Evolutionary conservation across 495 filamentous ascomycete genomes (phyloP).

Genomic region (Haplographium delicatum): DNA sequence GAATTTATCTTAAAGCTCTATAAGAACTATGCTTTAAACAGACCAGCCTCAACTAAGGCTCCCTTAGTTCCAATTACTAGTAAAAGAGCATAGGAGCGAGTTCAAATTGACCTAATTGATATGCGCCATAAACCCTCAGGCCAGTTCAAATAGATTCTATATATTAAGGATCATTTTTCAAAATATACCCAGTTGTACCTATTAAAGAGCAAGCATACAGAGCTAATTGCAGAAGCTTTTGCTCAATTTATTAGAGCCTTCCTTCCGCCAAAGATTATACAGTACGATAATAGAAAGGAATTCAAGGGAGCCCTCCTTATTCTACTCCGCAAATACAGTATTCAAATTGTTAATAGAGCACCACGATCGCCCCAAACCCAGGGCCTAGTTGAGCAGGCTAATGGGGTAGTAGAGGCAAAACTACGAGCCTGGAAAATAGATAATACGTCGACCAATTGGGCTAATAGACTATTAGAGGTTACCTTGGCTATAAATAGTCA

Average conservation of each 20-base stretch:
- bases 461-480: too few relatives aligned
- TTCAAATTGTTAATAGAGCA: constrained; percentile 9
- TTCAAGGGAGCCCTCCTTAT: constrained; percentile 13
- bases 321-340: constrained; percentile 3
- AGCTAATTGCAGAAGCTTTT: neutral
- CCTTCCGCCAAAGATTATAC: constrained; percentile 8
- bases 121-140: neutral
- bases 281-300: constrained; percentile 18
- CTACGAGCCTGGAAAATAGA: neutral
- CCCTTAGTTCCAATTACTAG: neutral
- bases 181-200: constrained; percentile 5
- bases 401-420: constrained; percentile 9
- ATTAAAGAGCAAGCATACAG: neutral
- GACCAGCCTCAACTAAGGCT: neutral
- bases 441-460: too few relatives aligned
- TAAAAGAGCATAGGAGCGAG: neutral
- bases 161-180: constrained; percentile 15
- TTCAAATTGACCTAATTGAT: neutral
- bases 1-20: neutral
- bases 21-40: neutral
- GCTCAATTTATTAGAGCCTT: neutral
- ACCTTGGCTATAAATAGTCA: too few relatives aligned
- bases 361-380: constrained; percentile 2
- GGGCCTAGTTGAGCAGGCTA: constrained; percentile 13
- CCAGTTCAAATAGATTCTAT: neutral